Conservation (phyloP, 1,284 basidiomycete genomes). For the Marasmius fiardii region DNA sequence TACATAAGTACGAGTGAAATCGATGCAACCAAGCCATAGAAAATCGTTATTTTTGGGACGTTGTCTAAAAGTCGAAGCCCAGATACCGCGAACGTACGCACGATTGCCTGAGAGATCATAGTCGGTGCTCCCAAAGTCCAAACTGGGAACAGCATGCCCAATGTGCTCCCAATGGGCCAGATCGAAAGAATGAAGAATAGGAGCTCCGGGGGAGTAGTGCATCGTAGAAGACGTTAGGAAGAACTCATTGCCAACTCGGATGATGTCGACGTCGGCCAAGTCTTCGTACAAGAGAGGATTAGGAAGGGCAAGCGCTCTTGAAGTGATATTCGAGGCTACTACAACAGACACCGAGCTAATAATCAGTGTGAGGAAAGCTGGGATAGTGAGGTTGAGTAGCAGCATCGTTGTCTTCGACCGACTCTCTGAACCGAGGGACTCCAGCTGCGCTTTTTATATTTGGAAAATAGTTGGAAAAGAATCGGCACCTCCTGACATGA, state of each 20-base stretch:
- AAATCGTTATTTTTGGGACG: slow-evolving; percentile 17
- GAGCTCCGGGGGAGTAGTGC: slow-evolving; percentile 24
- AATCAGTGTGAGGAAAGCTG: too few relatives aligned
- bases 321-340: too few relatives aligned
- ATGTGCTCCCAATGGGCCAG: slow-evolving; percentile 25
- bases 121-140: slow-evolving; percentile 18
- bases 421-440: too few relatives aligned
- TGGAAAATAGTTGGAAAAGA: too few relatives aligned
- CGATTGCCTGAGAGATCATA: slow-evolving; percentile 19
- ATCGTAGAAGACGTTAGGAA: slow-evolving; percentile 23
- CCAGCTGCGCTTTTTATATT: too few relatives aligned
- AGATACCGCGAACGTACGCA: slow-evolving; percentile 24
- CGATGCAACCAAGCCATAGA: slow-evolving; percentile 25
- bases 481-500: too few relatives aligned
- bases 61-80: slow-evolving; percentile 22
- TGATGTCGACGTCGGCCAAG: slow-evolving; percentile 22
- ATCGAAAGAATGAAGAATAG: slow-evolving; percentile 23
- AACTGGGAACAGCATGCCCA: slow-evolving; percentile 23
- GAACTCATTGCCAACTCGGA: slow-evolving; percentile 19
- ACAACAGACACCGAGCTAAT: too few relatives aligned
- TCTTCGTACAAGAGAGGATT: slow-evolving; percentile 23
- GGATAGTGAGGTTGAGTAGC: too few relatives aligned
- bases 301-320: too few relatives aligned
- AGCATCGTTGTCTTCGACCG: too few relatives aligned
- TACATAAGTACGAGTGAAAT: slow-evolving; percentile 18